Conservation (phyloP, 345 rosid genomes). For the Hypericum perforatum region DNA sequence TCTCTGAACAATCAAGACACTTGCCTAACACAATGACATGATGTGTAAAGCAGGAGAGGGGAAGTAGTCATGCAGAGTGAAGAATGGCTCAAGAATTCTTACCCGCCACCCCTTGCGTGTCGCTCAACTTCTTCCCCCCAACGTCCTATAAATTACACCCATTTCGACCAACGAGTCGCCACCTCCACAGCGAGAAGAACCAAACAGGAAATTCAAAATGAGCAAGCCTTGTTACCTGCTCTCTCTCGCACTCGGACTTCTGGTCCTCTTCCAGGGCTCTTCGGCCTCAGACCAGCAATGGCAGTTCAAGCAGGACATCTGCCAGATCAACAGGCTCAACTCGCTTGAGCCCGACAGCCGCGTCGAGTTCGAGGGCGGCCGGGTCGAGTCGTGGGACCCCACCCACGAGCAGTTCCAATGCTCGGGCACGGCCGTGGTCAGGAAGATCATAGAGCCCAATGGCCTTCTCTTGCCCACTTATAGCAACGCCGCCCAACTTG, state of each 20-base stretch:
- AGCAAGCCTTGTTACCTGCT: slow-evolving; percentile 19
- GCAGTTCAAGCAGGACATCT: slow-evolving; percentile 24
- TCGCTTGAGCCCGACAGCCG: slow-evolving; percentile 40
- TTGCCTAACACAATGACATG: background rate
- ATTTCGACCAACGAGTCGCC: background rate
- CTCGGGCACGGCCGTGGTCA: slow-evolving; percentile 39
- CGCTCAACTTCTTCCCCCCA: background rate
- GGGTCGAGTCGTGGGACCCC: slow-evolving; percentile 46
- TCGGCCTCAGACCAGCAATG: slow-evolving; percentile 14
- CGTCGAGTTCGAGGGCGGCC: slow-evolving; percentile 42
- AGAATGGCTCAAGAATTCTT: slow-evolving; percentile 18
- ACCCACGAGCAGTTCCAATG: slow-evolving; percentile 49
- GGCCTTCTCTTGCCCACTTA: slow-evolving; percentile 53
- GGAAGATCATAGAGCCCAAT: slow-evolving; percentile 30
- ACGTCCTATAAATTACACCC: slow-evolving; percentile 18
- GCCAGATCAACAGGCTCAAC: slow-evolving; percentile 41
- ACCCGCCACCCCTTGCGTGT: slow-evolving; percentile 9
- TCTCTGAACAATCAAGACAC: background rate
- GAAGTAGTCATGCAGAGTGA: slow-evolving; percentile 35
- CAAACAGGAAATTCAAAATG: slow-evolving; percentile 5
- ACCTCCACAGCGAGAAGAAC: background rate
- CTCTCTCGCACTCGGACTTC: slow-evolving; percentile 26
- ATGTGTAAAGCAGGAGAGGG: no score
- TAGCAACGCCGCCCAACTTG: slow-evolving; percentile 30
- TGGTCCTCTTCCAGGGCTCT: slow-evolving; percentile 35